A percentile compares a stretch with the other conserved stretches of the same genome.
These are phyloP conservation scores for Penicillium coprophilum DNA, from an alignment of 495 filamentous ascomycete genomes.

Conservation along the genomic window DNA sequence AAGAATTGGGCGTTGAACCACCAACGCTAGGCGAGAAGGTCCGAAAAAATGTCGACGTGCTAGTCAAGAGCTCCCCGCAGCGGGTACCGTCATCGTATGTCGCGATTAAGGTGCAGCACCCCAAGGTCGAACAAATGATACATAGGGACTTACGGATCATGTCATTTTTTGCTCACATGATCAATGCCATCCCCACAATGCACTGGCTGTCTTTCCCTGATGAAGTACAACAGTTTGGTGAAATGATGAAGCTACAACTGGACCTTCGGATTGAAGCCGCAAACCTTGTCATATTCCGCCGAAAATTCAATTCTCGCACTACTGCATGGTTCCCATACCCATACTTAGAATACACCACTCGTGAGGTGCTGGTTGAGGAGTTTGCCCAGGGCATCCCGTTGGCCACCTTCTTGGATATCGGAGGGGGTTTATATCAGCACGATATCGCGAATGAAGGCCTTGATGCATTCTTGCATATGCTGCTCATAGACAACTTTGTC, in stretches of 20 bases:
- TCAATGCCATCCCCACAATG: constrained; percentile 90
- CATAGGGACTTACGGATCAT: constrained; percentile 90
- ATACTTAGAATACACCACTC: constrained; percentile 84
- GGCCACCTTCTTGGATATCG: constrained; percentile 82
- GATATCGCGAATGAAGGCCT: constrained; percentile 96
- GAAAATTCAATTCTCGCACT: constrained; percentile 82
- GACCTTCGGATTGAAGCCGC: constrained; percentile 94
- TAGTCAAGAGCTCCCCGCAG: constrained; percentile 81
- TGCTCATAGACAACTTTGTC: constrained; percentile 96
- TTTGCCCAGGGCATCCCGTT: constrained; percentile 93
- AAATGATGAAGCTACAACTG: constrained; percentile 97
- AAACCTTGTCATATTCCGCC: constrained; percentile 85
- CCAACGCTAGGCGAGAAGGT: constrained; percentile 64
- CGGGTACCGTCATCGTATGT: constrained; percentile 90
- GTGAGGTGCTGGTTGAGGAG: constrained; percentile 92
- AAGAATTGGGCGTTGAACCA: constrained; percentile 47
- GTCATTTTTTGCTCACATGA: constrained; percentile 81
- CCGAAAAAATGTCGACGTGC: constrained; percentile 75
- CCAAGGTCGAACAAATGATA: constrained; percentile 83
- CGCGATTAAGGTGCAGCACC: constrained; percentile 95
- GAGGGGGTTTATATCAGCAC: constrained; percentile 87
- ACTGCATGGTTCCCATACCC: constrained; percentile 97
- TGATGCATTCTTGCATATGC: constrained; percentile 97
- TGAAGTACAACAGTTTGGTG: constrained; percentile 89
- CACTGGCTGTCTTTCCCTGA: constrained; percentile 97